Evolutionary conservation across 1,284 basidiomycete species (phyloP).

Genomic region (Marasmius sp.): DNA sequence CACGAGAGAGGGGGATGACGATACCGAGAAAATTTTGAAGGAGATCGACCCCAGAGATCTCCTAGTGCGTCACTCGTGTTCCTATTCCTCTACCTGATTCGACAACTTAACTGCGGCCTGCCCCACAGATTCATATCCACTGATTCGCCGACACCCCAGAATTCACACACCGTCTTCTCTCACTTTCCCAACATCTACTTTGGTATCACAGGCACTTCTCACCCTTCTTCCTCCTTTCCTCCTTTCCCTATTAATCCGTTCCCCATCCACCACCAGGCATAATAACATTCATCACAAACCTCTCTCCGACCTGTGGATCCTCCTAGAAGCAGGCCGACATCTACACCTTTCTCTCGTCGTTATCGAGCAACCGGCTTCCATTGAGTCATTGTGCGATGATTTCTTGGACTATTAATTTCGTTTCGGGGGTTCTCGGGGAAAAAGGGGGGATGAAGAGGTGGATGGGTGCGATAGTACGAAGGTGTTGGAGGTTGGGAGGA

Average conservation of each 20-base stretch:
- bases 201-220: constrained; percentile 63
- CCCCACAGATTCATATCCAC: constrained; percentile 67
- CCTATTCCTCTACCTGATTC: background rate
- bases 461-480: constrained; percentile 50
- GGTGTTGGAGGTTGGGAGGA: constrained; percentile 62
- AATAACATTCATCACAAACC: constrained; percentile 72
- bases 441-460: background rate
- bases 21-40: constrained; percentile 75
- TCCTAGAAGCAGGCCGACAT: constrained; percentile 80
- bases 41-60: constrained; percentile 68
- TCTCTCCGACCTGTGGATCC: constrained; percentile 49
- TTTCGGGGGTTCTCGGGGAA: constrained; percentile 51
- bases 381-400: constrained; percentile 79
- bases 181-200: constrained; percentile 80
- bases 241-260: constrained; percentile 2
- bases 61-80: constrained; percentile 42
- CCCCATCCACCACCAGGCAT: constrained; percentile 53
- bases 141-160: constrained; percentile 80
- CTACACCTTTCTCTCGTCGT: constrained; percentile 50
- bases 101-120: background rate
- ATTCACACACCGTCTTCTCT: constrained; percentile 66
- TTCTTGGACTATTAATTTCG: constrained; percentile 79
- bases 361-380: constrained; percentile 60
- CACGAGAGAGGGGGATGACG: constrained; percentile 78
- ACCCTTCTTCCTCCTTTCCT: background rate